phyloP scores from a whole-genome alignment of 2,329 filamentous ascomycete species.

The Whalleya microplaca region DNA sequence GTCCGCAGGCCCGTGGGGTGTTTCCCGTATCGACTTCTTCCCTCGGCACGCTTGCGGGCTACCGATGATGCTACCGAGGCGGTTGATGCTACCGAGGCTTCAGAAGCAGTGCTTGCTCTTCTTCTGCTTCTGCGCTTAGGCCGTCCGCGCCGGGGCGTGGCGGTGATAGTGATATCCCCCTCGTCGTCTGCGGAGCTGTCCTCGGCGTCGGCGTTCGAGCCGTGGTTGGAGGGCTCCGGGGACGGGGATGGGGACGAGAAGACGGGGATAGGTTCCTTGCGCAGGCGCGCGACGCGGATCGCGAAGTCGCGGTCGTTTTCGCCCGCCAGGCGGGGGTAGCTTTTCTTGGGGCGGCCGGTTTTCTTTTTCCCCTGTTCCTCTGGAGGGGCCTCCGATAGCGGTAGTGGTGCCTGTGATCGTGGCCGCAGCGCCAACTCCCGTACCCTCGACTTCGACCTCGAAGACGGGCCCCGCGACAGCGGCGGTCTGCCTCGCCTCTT shows the following conservation, averaged over 20 bases:
- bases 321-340: slow-evolving; percentile 44
- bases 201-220: slow-evolving; percentile 22
- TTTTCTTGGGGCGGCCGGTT: slow-evolving; percentile 47
- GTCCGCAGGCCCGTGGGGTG: slow-evolving; percentile 59
- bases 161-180: slow-evolving; percentile 4
- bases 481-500: slow-evolving; percentile 23
- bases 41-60: too few relatives aligned
- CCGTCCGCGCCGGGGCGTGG: slow-evolving; percentile 1
- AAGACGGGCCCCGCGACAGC: slow-evolving; percentile 10
- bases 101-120: not conserved
- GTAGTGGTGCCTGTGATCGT: not conserved
- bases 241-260: too few relatives aligned
- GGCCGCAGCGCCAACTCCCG: not conserved
- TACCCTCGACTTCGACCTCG: slow-evolving; percentile 5
- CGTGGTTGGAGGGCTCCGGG: too few relatives aligned
- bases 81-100: too few relatives aligned
- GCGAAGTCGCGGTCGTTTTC: slow-evolving; percentile 52
- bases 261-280: slow-evolving; percentile 39
- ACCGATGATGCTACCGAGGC: too few relatives aligned
- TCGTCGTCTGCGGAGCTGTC: slow-evolving; percentile 31
- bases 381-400: not conserved
- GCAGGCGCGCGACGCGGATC: slow-evolving; percentile 49
- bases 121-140: not conserved
- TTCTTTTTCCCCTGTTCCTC: slow-evolving; percentile 23
- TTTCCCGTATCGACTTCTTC: too few relatives aligned